Base-by-base conservation (phyloP, 2,329 filamentous ascomycete genomes). In the Cyanodermella asteris region DNA sequence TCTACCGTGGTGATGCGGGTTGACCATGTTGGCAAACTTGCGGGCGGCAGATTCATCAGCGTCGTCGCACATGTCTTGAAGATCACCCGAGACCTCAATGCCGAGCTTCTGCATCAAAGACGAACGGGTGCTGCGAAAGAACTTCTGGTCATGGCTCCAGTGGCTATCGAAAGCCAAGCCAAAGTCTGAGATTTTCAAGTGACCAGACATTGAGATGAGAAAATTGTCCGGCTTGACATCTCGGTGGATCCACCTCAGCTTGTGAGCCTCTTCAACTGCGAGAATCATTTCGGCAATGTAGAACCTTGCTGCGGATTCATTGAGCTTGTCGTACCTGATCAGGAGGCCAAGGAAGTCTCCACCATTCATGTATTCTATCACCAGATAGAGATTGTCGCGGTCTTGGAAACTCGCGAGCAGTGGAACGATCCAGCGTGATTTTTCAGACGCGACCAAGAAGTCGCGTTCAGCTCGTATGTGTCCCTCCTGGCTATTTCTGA, bases 141-240 rank as follows among this genome's bases (percentile, higher is more conserved):
- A 94, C 1, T 66, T 57, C 34, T 82, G 73, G 34, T 91, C 78
- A 44, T 94, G 84, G 9, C 75, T 69, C 84, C 84, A 94, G 43
- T 91, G 78, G 1, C 84, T 82, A 41, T 93, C 77, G 42, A 94
- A 94, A 1, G 84, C 80, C 18, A 97, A 63, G 0, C 87, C 84
- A 46, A 97, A 97, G 40, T 97, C 87, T 0, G 82, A 90, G 19
- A 94, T 91, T 42, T 90, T 93, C 30, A 94, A 49, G 44, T 97
- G 87, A 0, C 87, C 82, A 11, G 75, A 74, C 1, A 76, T 64
- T 6, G 75, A 77, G 38, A 94, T 81, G 16, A 94, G 60, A 40
- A 97, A 94, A 40, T 97, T 97, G 55, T 94, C 84, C 0, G 84
- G 87, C 46, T 97, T 97, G 43, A 94, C 67, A 47, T 94, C 87